phyloP scores from a whole-genome alignment of 2,329 filamentous ascomycete species.

The Magnaporthiopsis incrustans region DNA sequence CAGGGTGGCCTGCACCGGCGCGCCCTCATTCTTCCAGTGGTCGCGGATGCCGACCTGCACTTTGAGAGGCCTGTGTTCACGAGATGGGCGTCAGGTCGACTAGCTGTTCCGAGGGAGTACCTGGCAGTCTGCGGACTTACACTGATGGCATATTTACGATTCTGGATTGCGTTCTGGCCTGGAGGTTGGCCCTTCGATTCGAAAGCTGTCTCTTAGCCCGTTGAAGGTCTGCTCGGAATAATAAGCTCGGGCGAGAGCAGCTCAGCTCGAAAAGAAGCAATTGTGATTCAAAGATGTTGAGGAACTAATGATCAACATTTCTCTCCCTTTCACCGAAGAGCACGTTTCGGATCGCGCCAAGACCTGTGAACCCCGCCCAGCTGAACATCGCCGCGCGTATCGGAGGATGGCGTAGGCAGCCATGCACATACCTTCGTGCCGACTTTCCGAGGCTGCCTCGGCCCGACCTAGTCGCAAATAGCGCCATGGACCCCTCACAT shows the following conservation, averaged over 20 bases:
- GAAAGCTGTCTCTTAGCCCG: too few relatives aligned
- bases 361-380: not conserved
- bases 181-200: too few relatives aligned
- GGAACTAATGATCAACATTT: not conserved
- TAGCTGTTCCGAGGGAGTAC: not conserved
- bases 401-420: not conserved
- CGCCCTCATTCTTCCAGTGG: constrained; percentile 28
- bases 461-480: not conserved
- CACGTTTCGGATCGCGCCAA: not conserved
- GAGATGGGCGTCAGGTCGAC: not conserved
- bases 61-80: constrained; percentile 29
- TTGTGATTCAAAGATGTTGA: too few relatives aligned
- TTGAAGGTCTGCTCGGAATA: too few relatives aligned
- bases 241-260: too few relatives aligned
- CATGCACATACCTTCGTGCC: not conserved
- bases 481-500: not conserved
- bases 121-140: not conserved
- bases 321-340: not conserved
- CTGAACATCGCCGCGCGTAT: not conserved
- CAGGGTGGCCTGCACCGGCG: constrained; percentile 25
- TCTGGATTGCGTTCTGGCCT: too few relatives aligned
- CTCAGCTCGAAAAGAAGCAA: too few relatives aligned
- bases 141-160: not conserved
- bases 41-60: constrained; percentile 34
- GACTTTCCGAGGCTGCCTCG: not conserved